These are phyloP conservation scores for Ganoderma boninense DNA, from an alignment of 1,284 basidiomycete species.

Conservation along the genomic window DNA sequence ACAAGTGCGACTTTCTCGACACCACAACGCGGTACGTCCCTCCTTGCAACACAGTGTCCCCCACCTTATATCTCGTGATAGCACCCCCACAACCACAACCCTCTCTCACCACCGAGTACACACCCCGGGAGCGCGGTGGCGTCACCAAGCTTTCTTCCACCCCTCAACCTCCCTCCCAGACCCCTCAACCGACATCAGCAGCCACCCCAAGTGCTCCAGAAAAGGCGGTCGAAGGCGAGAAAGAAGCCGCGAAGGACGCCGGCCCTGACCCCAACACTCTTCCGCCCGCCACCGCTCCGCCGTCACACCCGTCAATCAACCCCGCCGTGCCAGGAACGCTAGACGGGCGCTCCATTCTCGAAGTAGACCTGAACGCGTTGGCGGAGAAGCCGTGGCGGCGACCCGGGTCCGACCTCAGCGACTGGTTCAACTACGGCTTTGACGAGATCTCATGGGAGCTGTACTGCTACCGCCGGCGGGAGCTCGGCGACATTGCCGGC, in stretches of 20 bases:
- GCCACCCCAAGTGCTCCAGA: conserved; percentile 36
- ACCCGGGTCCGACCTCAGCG: conserved; percentile 92
- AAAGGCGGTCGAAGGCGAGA: conserved; percentile 34
- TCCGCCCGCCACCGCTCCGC: conserved; percentile 70
- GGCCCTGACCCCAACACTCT: conserved; percentile 70
- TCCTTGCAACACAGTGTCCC: not conserved
- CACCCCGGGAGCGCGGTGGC: conserved; percentile 77
- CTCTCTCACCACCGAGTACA: conserved; percentile 90
- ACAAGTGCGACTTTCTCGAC: conserved; percentile 46
- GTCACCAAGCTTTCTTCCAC: conserved; percentile 39
- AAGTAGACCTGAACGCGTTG: conserved; percentile 86
- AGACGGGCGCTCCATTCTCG: conserved; percentile 87
- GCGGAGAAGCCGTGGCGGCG: conserved; percentile 93
- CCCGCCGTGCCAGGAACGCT: conserved; percentile 70
- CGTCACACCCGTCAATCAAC: conserved; percentile 81
- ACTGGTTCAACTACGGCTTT: conserved; percentile 99
- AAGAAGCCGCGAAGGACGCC: conserved; percentile 30
- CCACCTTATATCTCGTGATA: not conserved
- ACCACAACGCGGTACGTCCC: conserved; percentile 48
- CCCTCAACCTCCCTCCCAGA: conserved; percentile 34
- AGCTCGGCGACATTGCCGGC: conserved; percentile 81
- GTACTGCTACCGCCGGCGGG: conserved; percentile 87
- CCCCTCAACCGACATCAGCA: conserved; percentile 37
- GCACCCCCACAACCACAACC: conserved; percentile 53
- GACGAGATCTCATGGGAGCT: conserved; percentile 96